Base-by-base conservation (phyloP, 2,329 filamentous ascomycete genomes). In the Hypocrella siamensis region DNA sequence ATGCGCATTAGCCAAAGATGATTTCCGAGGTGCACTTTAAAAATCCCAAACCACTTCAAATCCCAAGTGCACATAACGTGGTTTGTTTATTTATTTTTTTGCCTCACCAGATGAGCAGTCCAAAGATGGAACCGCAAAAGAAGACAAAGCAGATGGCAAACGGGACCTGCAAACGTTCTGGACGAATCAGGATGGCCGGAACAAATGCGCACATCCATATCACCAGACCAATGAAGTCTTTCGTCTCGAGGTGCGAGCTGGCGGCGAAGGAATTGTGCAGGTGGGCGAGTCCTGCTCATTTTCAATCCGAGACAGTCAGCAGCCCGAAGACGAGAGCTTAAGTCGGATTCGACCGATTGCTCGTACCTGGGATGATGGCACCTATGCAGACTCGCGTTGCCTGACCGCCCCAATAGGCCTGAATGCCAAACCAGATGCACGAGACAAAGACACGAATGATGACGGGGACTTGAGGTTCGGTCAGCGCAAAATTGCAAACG, bases 391-490 rank as follows among this genome's bases (percentile, higher is more conserved):
- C 43, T 30, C 45, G 31, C 5, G 45, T 47, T 11, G 45, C 45
- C 27, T 47, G 44, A n/a, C 45, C 45, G 17, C 44, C 45, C 44
- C 40, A 50, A 25, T 42, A 50, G 0, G 47, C 47, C 35, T 48
- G 47, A 19, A 49, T 46, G 16, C 47, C 46, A 26, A 47, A 46
- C 42, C 43, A 47, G 24, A 47, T 43, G 26, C 40, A 44, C 3
- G 39, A 38, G 8, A 42, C 35, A 22, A 49, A 48, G 15, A 46
- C 38, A 10, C 46, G 41, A 10, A 45, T 31, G 3, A 47, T 34
- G n/a, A 50, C 45, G 1, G 45, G 45, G 26, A 45, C 41, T 43
- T n/a, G 4, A 10, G n/a, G n/a, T n/a, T n/a, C n/a, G n/a, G n/a
- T n/a, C n/a, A n/a, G n/a, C n/a, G n/a, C n/a, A n/a, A n/a, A n/a